phyloP scores from a whole-genome alignment of 1,139 yeast species.

The Kodamaea alishanica region DNA sequence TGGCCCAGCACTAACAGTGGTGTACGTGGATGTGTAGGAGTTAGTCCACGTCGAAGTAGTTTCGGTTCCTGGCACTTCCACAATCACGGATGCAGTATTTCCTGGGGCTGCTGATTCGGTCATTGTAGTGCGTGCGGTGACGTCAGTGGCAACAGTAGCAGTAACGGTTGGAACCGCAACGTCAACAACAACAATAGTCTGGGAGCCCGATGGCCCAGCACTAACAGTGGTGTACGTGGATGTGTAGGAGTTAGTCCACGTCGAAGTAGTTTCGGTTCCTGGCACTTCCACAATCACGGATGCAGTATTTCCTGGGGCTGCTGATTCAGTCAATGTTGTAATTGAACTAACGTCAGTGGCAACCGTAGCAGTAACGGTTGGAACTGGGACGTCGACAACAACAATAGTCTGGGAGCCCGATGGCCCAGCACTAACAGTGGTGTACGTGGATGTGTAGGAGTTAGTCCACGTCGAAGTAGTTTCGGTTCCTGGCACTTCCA shows the following conservation, averaged over 20 bases:
- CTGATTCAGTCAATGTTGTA: constrained; percentile 8
- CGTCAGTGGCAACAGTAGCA: constrained; percentile 7
- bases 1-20: too few relatives aligned
- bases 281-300: constrained; percentile 13
- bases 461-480: constrained; percentile 17
- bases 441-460: constrained; percentile 7
- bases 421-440: constrained; percentile 12
- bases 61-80: constrained; percentile 16
- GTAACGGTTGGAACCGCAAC: constrained; percentile 15
- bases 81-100: constrained; percentile 16
- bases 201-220: constrained; percentile 10
- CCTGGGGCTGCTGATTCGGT: constrained; percentile 9
- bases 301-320: constrained; percentile 9
- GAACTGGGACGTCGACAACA: constrained; percentile 16
- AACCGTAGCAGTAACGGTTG: constrained; percentile 10
- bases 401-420: constrained; percentile 17
- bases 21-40: neutral
- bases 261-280: constrained; percentile 9
- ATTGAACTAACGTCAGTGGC: constrained; percentile 6
- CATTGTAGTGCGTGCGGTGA: constrained; percentile 10
- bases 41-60: constrained; percentile 10
- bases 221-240: constrained; percentile 7
- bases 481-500: constrained; percentile 20
- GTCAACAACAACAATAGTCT: constrained; percentile 12
- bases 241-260: constrained; percentile 12